Evolutionary conservation across 306 rosid genomes (phyloP).

Genomic region (Herpetospermum pedunculosum): DNA sequence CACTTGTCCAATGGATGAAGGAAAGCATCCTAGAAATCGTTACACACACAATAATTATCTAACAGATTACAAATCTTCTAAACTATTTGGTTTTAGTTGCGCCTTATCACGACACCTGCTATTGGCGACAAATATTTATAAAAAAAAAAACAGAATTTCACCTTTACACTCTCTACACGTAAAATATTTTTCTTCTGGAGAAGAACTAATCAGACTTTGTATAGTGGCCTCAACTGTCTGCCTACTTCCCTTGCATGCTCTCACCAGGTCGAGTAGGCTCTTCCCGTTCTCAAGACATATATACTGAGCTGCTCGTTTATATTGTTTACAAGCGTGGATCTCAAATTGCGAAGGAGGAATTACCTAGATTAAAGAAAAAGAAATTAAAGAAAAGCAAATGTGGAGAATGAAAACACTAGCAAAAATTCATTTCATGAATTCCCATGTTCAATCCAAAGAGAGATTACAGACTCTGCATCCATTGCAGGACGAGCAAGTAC

Average conservation of each 20-base stretch:
- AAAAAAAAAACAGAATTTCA: slow-evolving; percentile 17
- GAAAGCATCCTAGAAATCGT: slow-evolving; percentile 48
- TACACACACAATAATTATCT: slow-evolving; percentile 13
- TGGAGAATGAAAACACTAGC: background rate
- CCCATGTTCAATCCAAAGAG: slow-evolving; percentile 8
- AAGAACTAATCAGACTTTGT: slow-evolving; percentile 51
- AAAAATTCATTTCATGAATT: slow-evolving; percentile 6
- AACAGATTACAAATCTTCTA: background rate
- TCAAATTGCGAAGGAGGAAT: slow-evolving; percentile 91
- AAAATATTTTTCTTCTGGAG: slow-evolving; percentile 53
- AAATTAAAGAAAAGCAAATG: slow-evolving; percentile 11
- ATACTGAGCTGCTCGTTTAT: slow-evolving; percentile 89
- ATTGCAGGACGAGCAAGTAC: slow-evolving; percentile 66
- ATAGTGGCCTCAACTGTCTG: slow-evolving; percentile 70
- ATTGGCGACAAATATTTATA: background rate
- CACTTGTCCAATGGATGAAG: slow-evolving; percentile 50
- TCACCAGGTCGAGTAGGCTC: slow-evolving; percentile 80
- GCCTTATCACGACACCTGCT: background rate
- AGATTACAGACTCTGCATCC: slow-evolving; percentile 61
- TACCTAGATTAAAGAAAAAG: slow-evolving; percentile 33
- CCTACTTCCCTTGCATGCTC: slow-evolving; percentile 64
- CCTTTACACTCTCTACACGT: slow-evolving; percentile 86
- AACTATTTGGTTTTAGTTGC: background rate
- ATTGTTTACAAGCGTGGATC: slow-evolving; percentile 90
- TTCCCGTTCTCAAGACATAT: slow-evolving; percentile 92